Percentiles rank a stretch among this genome's conserved stretches.
These are phyloP conservation scores for Suhomyces taliae DNA, from an alignment of 1,139 yeast genomes.

Conservation along the genomic window DNA sequence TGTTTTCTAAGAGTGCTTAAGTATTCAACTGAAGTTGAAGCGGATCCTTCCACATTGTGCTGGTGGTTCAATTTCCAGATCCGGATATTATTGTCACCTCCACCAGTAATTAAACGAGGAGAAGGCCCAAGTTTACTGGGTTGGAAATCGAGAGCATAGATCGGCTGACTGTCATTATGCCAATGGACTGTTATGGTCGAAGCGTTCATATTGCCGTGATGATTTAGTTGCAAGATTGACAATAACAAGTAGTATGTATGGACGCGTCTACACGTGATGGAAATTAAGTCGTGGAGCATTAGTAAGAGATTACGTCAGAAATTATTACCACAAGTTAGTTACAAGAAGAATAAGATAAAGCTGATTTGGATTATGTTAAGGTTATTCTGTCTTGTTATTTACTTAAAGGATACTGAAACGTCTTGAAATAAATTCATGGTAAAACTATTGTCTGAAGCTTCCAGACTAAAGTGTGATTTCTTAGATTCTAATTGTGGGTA, in stretches of 20 bases:
- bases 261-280: slow-evolving; percentile 4
- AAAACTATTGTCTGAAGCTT: too few relatives aligned
- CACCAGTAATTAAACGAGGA: slow-evolving; percentile 76
- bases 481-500: too few relatives aligned
- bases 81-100: slow-evolving; percentile 90
- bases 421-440: too few relatives aligned
- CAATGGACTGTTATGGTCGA: slow-evolving; percentile 70
- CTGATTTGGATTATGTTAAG: too few relatives aligned
- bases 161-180: slow-evolving; percentile 82
- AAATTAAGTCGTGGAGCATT: not conserved
- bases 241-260: not conserved
- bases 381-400: too few relatives aligned
- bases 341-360: too few relatives aligned
- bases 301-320: not conserved
- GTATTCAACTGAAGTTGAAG: slow-evolving; percentile 48
- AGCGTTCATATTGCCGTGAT: slow-evolving; percentile 47
- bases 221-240: not conserved
- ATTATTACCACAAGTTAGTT: too few relatives aligned
- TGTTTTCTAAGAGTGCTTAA: slow-evolving; percentile 81
- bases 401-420: too few relatives aligned
- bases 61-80: slow-evolving; percentile 46
- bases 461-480: too few relatives aligned
- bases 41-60: slow-evolving; percentile 2
- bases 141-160: slow-evolving; percentile 81
- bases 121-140: slow-evolving; percentile 33